Evolutionary conservation across 805 yeast species (phyloP).

Genomic region (Candida boleticola): DNA sequence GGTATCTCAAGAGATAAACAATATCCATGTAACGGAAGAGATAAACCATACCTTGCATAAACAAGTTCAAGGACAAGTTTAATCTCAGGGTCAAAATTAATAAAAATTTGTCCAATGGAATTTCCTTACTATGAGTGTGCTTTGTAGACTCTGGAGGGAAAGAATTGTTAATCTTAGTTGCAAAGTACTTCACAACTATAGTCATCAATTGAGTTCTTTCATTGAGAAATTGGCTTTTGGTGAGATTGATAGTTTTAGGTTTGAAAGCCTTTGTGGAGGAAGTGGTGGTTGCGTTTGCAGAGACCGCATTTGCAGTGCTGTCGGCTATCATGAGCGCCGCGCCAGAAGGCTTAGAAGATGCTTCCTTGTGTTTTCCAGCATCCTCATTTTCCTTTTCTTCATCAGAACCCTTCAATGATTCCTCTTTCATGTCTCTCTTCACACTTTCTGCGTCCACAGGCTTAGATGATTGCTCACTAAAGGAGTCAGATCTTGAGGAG

Average conservation of each 20-base stretch:
- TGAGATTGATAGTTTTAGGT: constrained; percentile 4
- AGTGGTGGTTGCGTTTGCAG: neutral
- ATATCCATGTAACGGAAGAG: constrained; percentile 47
- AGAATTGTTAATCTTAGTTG: constrained; percentile 42
- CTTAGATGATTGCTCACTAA: neutral
- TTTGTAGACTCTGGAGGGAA: constrained; percentile 41
- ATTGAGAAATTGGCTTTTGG: constrained; percentile 22
- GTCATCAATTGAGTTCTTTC: constrained; percentile 41
- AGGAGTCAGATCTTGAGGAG: constrained; percentile 6
- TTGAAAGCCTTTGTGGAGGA: too few species aligned
- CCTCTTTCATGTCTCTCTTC: constrained; percentile 18
- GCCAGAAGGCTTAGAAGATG: neutral
- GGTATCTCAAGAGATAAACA: constrained; percentile 41
- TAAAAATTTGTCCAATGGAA: constrained; percentile 40
- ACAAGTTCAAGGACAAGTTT: constrained; percentile 31
- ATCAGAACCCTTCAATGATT: neutral
- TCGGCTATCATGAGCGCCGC: constrained; percentile 4
- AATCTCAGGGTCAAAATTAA: constrained; percentile 37
- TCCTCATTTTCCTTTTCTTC: neutral
- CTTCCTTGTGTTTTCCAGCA: too few species aligned
- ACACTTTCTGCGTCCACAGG: constrained; percentile 3
- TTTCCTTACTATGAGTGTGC: constrained; percentile 18
- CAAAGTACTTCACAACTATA: constrained; percentile 40
- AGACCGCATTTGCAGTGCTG: neutral
- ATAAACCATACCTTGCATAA: constrained; percentile 41